A percentile compares a stretch with the other conserved stretches of the same genome.
Evolutionary conservation across 1,139 yeast genomes (phyloP).

Genomic region (Candida albicans): DNA sequence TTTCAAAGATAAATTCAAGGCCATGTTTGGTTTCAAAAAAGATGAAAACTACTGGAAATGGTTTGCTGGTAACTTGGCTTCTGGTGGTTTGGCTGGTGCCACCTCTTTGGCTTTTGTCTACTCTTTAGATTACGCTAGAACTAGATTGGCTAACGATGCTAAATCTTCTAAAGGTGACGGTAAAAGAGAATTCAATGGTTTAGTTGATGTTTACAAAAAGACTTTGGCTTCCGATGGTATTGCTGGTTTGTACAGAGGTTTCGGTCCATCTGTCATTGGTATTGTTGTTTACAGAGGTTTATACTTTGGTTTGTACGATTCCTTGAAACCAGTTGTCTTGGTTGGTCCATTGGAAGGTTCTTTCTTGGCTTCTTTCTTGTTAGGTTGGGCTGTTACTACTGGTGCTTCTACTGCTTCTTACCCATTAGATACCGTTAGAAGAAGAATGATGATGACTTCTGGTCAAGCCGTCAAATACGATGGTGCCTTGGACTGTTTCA

Average conservation of each 20-base stretch:
- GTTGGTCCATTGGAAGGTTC: slow-evolving; percentile 58
- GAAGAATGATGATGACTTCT: slow-evolving; percentile 60
- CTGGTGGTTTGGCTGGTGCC: slow-evolving; percentile 60
- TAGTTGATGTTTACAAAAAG: slow-evolving; percentile 54
- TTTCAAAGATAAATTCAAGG: slow-evolving; percentile 54
- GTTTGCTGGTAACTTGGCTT: slow-evolving; percentile 58
- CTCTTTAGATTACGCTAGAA: slow-evolving; percentile 57
- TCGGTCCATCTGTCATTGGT: slow-evolving; percentile 56
- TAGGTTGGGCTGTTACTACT: slow-evolving; percentile 57
- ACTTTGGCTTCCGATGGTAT: slow-evolving; percentile 55
- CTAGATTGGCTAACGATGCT: slow-evolving; percentile 57
- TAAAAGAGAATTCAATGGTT: slow-evolving; percentile 54
- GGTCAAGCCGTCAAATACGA: slow-evolving; percentile 56
- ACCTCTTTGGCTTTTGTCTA: slow-evolving; percentile 54
- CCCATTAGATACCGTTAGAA: slow-evolving; percentile 57
- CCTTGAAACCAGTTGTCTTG: slow-evolving; percentile 54
- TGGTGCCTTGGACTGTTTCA: slow-evolving; percentile 53
- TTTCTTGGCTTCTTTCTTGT: slow-evolving; percentile 54
- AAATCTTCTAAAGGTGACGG: slow-evolving; percentile 48
- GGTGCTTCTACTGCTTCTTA: slow-evolving; percentile 57
- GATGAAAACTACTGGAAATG: slow-evolving; percentile 50
- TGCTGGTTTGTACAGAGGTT: slow-evolving; percentile 60
- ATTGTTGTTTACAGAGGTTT: slow-evolving; percentile 57
- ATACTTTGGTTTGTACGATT: slow-evolving; percentile 56
- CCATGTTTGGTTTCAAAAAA: slow-evolving; percentile 54